A percentile compares a stretch with the other conserved stretches of the same genome.
phyloP scores from a whole-genome alignment of 2,329 filamentous ascomycete genomes.

The Reticulascus tulasneorum region DNA sequence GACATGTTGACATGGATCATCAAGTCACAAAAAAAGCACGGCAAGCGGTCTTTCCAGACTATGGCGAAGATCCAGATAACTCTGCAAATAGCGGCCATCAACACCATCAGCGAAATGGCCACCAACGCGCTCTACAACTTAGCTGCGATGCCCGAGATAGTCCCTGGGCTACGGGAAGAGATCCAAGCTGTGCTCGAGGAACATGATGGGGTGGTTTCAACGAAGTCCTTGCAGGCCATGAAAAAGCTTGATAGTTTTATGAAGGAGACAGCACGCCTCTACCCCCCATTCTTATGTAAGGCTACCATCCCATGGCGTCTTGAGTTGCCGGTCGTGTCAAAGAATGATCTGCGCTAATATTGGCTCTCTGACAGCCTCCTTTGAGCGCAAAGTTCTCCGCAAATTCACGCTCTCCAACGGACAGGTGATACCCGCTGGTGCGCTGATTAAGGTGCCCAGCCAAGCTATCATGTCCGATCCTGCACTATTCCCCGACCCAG shows the following conservation, averaged over 20 bases:
- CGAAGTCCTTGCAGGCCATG: slow-evolving; percentile 30
- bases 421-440: slow-evolving; percentile 41
- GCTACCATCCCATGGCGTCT: too few relatives aligned
- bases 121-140: slow-evolving; percentile 51
- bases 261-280: slow-evolving; percentile 30
- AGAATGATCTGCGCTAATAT: slow-evolving; percentile 22
- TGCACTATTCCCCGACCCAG: slow-evolving; percentile 27
- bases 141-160: slow-evolving; percentile 43
- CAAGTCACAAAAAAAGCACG: slow-evolving; percentile 30
- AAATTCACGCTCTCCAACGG: slow-evolving; percentile 51
- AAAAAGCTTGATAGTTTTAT: slow-evolving; percentile 38
- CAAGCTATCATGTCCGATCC: slow-evolving; percentile 32
- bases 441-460: slow-evolving; percentile 36
- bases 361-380: slow-evolving; percentile 31
- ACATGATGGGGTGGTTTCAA: slow-evolving; percentile 27
- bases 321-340: background rate
- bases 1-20: slow-evolving; percentile 47
- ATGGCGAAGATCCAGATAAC: slow-evolving; percentile 38
- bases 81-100: slow-evolving; percentile 46
- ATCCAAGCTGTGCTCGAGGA: slow-evolving; percentile 33
- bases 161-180: slow-evolving; percentile 49
- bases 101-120: slow-evolving; percentile 42
- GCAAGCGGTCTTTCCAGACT: slow-evolving; percentile 24
- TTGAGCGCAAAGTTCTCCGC: slow-evolving; percentile 46
- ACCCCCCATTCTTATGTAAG: slow-evolving; percentile 28